Evolutionary conservation across 305 asterid genomes (phyloP), one percentile per base, ranked within the genome.

Genomic region (Solanum hybrid): DNA sequence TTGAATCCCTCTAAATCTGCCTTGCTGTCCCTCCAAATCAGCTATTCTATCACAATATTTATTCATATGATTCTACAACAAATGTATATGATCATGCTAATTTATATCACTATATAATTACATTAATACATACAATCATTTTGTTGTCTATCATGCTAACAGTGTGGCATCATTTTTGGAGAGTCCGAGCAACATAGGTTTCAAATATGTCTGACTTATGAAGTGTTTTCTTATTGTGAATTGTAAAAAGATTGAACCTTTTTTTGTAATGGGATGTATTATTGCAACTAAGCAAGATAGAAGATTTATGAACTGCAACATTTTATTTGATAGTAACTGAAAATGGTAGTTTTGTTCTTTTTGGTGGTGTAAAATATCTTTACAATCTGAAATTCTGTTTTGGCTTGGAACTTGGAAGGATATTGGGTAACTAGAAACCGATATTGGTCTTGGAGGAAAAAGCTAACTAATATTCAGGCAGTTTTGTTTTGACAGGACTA

Each of bases 401-500:
- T 51, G 31, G 2, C 46, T 57, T 31, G 11, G 75, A 85, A 51
- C 88, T 57, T 31, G 28, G 42, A 57, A 51, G 74, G 4, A 85
- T 85, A 51, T 6, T 20, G 75, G 40, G 40, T 33, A 57, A 85
- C 88, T 28, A 29, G 75, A 0, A 10, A 31, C 46, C 31, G 0
- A 36, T 40, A 12, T 87, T 87, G 89, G 76, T 89, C 37, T 91
- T 22, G 91, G 33, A 85, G 67, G 88, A 89, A 64, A 91, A 91
- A 89, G 73, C 97, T 94, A 91, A 96, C 94, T 91, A 82, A 91
- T 92, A 82, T 93, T 93, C 96, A 95, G 98, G 94, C 99, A 97
- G 99, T 96, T 96, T 96, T 93, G 95, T 94, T 95, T 95, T 97
- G 98, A 95, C 99, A 96, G 99, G 99, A 91, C 88, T 96, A 87